Evolutionary conservation across 2,329 filamentous ascomycete species (phyloP), one percentile per base, ranked within the genome.

Genomic region (Penicillium sp.): DNA sequence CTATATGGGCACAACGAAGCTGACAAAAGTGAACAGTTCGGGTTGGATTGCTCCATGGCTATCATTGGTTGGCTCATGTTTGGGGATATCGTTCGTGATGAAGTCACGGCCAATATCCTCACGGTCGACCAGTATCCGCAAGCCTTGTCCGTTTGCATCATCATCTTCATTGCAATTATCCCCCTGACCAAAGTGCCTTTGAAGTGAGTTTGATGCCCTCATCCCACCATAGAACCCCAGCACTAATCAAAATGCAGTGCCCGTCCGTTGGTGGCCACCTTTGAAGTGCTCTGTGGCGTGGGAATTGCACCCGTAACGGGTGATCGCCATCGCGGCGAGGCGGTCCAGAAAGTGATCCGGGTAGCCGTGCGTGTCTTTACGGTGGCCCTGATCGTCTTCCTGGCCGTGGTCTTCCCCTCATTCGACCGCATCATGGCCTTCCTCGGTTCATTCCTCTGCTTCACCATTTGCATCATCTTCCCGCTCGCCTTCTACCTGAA

Each of bases 121-220:
- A 81, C 84, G 54, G 89, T 87, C 1, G 76, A 83, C 6, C 89
- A 88, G 55, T 97, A 96, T 72, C 91, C 94, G 0, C 79, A 84
- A 13, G 82, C 80, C 1, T 76, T 96, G 41, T 91, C 87, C n/a
- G 78, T 94, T 49, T 81, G 94, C 65, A 89, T 97, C 74, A 92
- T 92, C 64, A 81, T 91, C 61, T 94, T 93, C 74, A 90, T 98
- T 66, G 89, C 89, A 70, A 92, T 97, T 71, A 96, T 98, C 63
- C 95, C 94, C 0, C 80, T 99, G 53, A 97, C 94, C 37, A 99
- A 99, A 77, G 87, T 97, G n/a, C 92, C 93, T 0, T 81, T 97
- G 37, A 96, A 93, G 75, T 82, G 73, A 73, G 75, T 74, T 6
- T 33, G 35, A 31, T 14, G 18, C 51, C 35, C 27, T 18, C 31